Conservation (phyloP, 768 basidiomycete genomes). For the Calocybe gangraenosa region DNA sequence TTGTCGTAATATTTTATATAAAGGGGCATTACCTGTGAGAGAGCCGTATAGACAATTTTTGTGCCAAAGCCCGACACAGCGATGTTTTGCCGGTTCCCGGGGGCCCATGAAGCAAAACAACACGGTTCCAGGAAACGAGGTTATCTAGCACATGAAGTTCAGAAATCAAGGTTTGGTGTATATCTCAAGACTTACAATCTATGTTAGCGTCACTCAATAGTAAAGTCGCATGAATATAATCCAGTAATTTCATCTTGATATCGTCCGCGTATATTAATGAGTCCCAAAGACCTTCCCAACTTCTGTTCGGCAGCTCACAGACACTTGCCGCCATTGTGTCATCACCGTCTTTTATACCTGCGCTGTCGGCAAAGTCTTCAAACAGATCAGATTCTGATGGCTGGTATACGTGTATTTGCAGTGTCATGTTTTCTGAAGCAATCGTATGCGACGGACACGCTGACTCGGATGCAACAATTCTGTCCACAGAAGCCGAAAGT, state of each 20-base stretch:
- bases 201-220: slow-evolving; percentile 87
- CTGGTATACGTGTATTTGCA: slow-evolving; percentile 89
- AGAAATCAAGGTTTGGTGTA: no score
- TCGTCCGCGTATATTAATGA: slow-evolving; percentile 80
- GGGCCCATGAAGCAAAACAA: slow-evolving; percentile 92
- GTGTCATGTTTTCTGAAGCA: slow-evolving; percentile 50
- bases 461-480: slow-evolving; percentile 69
- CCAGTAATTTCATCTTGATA: slow-evolving; percentile 83
- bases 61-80: slow-evolving; percentile 89
- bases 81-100: slow-evolving; percentile 98
- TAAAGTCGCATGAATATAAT: slow-evolving; percentile 93
- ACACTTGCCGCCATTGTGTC: slow-evolving; percentile 87
- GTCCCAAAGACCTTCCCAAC: slow-evolving; percentile 92
- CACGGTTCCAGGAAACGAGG: slow-evolving; percentile 92
- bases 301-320: slow-evolving; percentile 78
- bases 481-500: slow-evolving; percentile 71
- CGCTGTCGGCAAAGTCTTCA: slow-evolving; percentile 68
- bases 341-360: slow-evolving; percentile 54
- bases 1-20: not conserved
- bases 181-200: slow-evolving; percentile 53
- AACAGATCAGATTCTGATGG: slow-evolving; percentile 62
- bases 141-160: slow-evolving; percentile 52
- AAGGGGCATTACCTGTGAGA: slow-evolving; percentile 60
- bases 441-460: slow-evolving; percentile 52
- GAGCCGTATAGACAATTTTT: slow-evolving; percentile 90